Evolutionary conservation across 257 asterid species (phyloP).

Genomic region (Solanum sejunctum): DNA sequence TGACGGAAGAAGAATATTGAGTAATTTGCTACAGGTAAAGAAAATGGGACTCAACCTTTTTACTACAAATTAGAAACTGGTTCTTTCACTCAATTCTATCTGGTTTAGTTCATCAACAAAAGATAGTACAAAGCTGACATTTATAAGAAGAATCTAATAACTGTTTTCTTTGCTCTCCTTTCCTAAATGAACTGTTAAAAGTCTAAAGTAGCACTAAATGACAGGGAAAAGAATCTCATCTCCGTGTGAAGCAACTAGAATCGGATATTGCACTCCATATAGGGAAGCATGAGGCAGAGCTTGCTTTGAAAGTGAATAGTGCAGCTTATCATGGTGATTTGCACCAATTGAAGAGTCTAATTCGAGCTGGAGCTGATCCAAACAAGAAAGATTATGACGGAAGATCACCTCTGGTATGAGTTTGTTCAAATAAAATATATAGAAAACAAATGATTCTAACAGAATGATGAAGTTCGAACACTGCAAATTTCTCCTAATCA

Average conservation of each 20-base stretch:
- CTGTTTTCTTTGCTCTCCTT: too few relatives aligned
- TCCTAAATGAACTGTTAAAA: too few relatives aligned
- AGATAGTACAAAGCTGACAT: background rate
- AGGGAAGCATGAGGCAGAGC: conserved; percentile 80
- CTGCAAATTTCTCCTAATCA: background rate
- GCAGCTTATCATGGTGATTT: conserved; percentile 77
- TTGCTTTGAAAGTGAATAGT: conserved; percentile 77
- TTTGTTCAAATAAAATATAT: background rate
- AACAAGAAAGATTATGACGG: conserved; percentile 81
- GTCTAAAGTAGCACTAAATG: background rate
- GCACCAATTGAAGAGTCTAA: conserved; percentile 56
- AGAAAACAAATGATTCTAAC: background rate
- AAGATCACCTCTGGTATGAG: conserved; percentile 67
- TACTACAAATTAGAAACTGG: background rate
- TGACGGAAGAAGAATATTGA: conserved; percentile 72
- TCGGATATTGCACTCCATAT: conserved; percentile 64
- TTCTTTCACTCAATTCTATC: background rate
- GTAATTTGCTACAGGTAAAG: conserved; percentile 74
- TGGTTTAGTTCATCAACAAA: background rate
- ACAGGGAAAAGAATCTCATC: conserved; percentile 63
- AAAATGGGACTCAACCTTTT: background rate
- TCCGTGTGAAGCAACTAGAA: conserved; percentile 63
- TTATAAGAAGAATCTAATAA: background rate
- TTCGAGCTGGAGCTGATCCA: conserved; percentile 90
- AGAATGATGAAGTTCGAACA: background rate